Base-by-base conservation (phyloP, 2,329 filamentous ascomycete species). In the Aspergillus sp. region DNA sequence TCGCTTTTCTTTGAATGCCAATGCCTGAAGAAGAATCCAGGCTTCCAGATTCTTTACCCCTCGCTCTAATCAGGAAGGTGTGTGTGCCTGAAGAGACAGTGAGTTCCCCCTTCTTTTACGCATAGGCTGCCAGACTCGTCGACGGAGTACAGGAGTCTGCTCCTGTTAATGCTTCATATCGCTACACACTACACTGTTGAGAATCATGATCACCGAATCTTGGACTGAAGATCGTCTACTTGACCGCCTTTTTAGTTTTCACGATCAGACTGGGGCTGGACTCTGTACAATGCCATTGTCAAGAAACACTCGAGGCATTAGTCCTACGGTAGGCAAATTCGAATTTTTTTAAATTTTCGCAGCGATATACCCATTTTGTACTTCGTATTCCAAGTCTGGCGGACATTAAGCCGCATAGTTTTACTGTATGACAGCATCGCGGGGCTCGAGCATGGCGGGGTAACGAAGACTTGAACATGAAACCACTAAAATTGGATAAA, bases 381-480 rank as follows among this genome's bases (percentile, higher is more conserved):
- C 31, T 25, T 23, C 39, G 27, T 19, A 51, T 41, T n/a, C 35
- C 21, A 41, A 51, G 48, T 15, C 50, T 43, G 25, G 25, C 37
- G 12, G 51, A 40, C 8, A 49, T 37, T 50, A 27, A 55, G 56
- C 46, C 51, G 51, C 51, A 58, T 51, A 15, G 33, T 43, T 37
- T 56, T 23, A 14, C 21, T 52, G 52, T 58, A 61, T 59, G 58
- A 61, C 58, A 60, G 49, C 61, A 62, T 62, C 53, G 61, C 61
- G 61, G 61, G 61, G 61, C 56, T 59, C 53, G 33, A 48, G 39
- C 60, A 62, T 61, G 53, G 61, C 61, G 61, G 61, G 61, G 61
- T 61, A 62, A 31, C 23, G 39, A 25, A 17, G n/a, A 27, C 19
- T 19, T 25, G 41, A 44, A 47, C 19, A 17, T 54, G 43, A 54